Evolutionary conservation across 1,139 yeast genomes (phyloP).

Genomic region (Geotrichum siamense): DNA sequence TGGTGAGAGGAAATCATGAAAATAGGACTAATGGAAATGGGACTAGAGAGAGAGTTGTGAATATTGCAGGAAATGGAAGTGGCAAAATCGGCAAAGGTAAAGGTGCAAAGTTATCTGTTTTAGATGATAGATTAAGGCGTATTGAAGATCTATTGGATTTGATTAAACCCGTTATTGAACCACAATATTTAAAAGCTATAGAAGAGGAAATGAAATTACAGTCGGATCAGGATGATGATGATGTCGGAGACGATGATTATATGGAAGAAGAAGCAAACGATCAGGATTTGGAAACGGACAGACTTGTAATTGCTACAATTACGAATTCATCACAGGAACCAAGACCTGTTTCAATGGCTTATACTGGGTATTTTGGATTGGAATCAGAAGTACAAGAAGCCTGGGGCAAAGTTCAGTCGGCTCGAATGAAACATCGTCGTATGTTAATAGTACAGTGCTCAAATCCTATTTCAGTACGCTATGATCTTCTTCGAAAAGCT

Average conservation of each 20-base stretch:
- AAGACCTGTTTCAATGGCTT: constrained; percentile 2
- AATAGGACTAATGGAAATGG: too few relatives aligned
- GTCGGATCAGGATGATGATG: constrained; percentile 5
- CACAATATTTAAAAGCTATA: neutral
- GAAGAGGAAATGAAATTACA: neutral
- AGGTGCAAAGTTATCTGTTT: constrained; percentile 10
- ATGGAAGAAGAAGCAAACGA: constrained; percentile 8
- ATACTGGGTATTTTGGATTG: constrained; percentile 3
- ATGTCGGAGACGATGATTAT: constrained; percentile 4
- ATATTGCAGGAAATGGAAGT: neutral
- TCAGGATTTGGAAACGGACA: constrained; percentile 8
- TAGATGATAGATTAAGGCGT: constrained; percentile 24
- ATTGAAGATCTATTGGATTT: constrained; percentile 31
- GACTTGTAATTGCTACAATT: constrained; percentile 1
- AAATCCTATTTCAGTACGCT: neutral
- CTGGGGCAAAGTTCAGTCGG: neutral
- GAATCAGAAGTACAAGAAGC: neutral
- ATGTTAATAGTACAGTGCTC: neutral
- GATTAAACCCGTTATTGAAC: constrained; percentile 20
- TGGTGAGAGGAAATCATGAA: neutral
- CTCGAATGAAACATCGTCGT: neutral
- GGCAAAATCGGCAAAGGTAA: constrained; percentile 5
- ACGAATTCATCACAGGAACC: neutral
- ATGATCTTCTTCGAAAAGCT: constrained; percentile 2
- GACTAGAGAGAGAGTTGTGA: neutral